Conservation (phyloP, 2,329 filamentous ascomycete genomes). For the Ophiocordyceps camponoti-rufipedis region DNA sequence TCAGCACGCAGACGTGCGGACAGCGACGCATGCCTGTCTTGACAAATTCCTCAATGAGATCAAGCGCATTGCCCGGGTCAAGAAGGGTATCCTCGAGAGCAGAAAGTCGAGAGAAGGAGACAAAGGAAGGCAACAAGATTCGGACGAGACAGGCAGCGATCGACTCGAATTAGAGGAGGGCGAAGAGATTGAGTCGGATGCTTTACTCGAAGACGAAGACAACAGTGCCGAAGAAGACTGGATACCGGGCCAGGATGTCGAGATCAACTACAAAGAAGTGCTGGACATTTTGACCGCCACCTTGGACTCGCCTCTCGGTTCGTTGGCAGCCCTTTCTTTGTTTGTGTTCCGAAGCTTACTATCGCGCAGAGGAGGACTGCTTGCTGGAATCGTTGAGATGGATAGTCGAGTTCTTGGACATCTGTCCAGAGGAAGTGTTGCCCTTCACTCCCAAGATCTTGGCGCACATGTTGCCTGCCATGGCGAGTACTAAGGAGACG, state of each 20-base stretch:
- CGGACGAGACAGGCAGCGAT: conserved; percentile 46
- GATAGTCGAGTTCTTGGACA: conserved; percentile 94
- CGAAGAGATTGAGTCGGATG: conserved; percentile 39
- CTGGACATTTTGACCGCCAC: conserved; percentile 82
- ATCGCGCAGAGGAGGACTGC: conserved; percentile 60
- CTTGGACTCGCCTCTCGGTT: conserved; percentile 65
- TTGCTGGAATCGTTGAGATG: conserved; percentile 80
- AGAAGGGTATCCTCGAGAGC: conserved; percentile 80
- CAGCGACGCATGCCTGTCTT: conserved; percentile 71
- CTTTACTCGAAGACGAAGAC: conserved; percentile 37
- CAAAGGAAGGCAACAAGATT: conserved; percentile 51
- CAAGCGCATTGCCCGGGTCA: conserved; percentile 80
- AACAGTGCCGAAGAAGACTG: conserved; percentile 71
- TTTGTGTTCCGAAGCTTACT: conserved; percentile 1
- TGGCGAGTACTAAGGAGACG: conserved; percentile 79
- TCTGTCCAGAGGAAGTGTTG: conserved; percentile 90
- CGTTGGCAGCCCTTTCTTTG: conserved; percentile 6
- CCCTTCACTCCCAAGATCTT: conserved; percentile 86
- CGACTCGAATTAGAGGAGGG: conserved; percentile 40
- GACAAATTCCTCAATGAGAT: conserved; percentile 89
- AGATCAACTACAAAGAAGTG: conserved; percentile 83
- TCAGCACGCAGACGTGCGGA: conserved; percentile 83
- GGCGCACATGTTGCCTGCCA: conserved; percentile 78
- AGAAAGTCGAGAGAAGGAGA: conserved; percentile 50
- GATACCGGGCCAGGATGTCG: conserved; percentile 92